These are phyloP conservation scores for Gnomoniopsis sp. DNA, from an alignment of 2,329 filamentous ascomycete species.

Conservation along the genomic window DNA sequence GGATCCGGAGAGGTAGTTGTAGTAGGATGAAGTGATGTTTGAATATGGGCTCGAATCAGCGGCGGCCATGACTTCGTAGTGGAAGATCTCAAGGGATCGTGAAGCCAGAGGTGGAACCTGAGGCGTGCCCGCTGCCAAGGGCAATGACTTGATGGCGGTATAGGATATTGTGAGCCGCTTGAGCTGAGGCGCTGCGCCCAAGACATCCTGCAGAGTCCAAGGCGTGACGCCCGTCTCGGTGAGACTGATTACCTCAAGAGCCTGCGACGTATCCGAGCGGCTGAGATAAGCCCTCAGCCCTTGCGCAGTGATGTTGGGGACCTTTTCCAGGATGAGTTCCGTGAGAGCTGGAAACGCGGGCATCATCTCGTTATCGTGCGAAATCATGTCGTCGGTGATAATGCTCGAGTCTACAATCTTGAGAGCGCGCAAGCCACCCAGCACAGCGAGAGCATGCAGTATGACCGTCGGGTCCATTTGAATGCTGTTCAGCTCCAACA, in stretches of 20 bases:
- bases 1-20: slow-evolving; percentile 81
- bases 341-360: slow-evolving; percentile 73
- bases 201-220: slow-evolving; percentile 56
- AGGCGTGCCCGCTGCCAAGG: slow-evolving; percentile 37
- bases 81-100: slow-evolving; percentile 64
- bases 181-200: slow-evolving; percentile 56
- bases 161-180: slow-evolving; percentile 54
- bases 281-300: slow-evolving; percentile 70
- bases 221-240: slow-evolving; percentile 68
- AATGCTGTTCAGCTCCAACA: slow-evolving; percentile 66
- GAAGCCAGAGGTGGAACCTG: slow-evolving; percentile 64
- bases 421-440: slow-evolving; percentile 68
- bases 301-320: slow-evolving; percentile 65
- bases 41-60: slow-evolving; percentile 55
- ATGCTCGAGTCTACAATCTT: slow-evolving; percentile 68
- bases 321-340: slow-evolving; percentile 69
- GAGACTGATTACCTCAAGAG: slow-evolving; percentile 67
- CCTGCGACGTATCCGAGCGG: slow-evolving; percentile 53
- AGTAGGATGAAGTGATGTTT: slow-evolving; percentile 62
- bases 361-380: slow-evolving; percentile 55
- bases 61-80: slow-evolving; percentile 75
- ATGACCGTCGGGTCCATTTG: slow-evolving; percentile 68
- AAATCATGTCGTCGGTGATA: slow-evolving; percentile 76
- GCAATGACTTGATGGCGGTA: slow-evolving; percentile 48
- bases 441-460: slow-evolving; percentile 65